These are phyloP conservation scores for Pinus taeda DNA, from an alignment of 75 land plant species.

Conservation along the genomic window DNA sequence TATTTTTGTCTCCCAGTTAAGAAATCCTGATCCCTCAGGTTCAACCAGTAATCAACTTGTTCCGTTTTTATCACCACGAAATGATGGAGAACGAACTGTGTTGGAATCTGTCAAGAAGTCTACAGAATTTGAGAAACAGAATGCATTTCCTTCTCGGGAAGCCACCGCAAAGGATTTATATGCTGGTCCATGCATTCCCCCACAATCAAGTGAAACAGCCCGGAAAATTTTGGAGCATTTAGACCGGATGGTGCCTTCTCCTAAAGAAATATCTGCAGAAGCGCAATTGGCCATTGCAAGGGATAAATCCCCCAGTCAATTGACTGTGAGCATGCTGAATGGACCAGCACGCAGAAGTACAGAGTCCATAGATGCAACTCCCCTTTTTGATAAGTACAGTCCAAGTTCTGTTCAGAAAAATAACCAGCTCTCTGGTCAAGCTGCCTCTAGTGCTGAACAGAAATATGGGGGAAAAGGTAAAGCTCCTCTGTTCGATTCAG, in stretches of 20 bases:
- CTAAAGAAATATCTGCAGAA: constrained; percentile 37
- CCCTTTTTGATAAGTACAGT: constrained; percentile 1
- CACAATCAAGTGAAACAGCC: constrained; percentile 45
- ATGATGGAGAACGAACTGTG: constrained; percentile 6
- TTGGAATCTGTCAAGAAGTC: constrained; percentile 13
- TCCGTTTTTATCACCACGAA: not conserved
- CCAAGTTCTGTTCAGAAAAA: not conserved
- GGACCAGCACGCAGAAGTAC: constrained; percentile 52
- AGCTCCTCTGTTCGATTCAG: not conserved
- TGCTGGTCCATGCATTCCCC: constrained; percentile 18
- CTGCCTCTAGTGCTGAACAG: not conserved
- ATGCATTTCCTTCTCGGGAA: not conserved
- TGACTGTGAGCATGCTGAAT: constrained; percentile 37
- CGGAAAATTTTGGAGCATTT: constrained; percentile 47
- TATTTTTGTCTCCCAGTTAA: constrained; percentile 23
- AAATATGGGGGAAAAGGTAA: constrained; percentile 1
- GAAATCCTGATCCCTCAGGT: constrained; percentile 8
- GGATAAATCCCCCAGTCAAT: constrained; percentile 28
- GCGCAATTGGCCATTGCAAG: constrained; percentile 15
- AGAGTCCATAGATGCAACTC: not conserved
- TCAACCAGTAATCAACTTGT: constrained; percentile 14
- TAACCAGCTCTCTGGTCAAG: not conserved
- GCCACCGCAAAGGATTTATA: not conserved
- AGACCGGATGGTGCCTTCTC: constrained; percentile 41
- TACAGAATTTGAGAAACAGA: not conserved